Percentiles rank a stretch among this genome's conserved stretches.
Evolutionary conservation across 441 rosid species (phyloP).

Genomic region (Erodium trifolium): DNA sequence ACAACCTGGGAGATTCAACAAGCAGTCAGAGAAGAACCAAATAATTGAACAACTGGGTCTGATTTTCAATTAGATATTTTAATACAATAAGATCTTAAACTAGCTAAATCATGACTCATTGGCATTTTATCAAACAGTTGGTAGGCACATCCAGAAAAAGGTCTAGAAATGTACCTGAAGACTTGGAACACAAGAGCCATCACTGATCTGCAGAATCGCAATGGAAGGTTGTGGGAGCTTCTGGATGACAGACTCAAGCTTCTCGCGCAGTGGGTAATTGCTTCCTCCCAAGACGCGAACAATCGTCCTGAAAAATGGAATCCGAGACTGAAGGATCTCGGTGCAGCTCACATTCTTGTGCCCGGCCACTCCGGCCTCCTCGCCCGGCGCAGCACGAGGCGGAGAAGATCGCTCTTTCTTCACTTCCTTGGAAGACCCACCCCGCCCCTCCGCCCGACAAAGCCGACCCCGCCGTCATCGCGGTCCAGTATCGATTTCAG

Average conservation of each 20-base stretch:
- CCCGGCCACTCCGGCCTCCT: neutral
- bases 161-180: slow-evolving; percentile 43
- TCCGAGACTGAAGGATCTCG: slow-evolving; percentile 59
- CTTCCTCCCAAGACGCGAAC: slow-evolving; percentile 46
- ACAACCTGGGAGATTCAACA: slow-evolving; percentile 39
- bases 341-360: slow-evolving; percentile 38
- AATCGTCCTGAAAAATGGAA: slow-evolving; percentile 55
- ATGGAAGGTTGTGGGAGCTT: slow-evolving; percentile 29
- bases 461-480: slow-evolving; percentile 37
- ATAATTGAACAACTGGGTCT: too few species aligned
- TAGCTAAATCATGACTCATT: too few species aligned
- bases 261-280: slow-evolving; percentile 29
- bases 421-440: slow-evolving; percentile 55
- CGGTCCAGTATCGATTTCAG: slow-evolving; percentile 44
- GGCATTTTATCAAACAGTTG: slow-evolving; percentile 6
- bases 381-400: slow-evolving; percentile 13
- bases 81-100: too few species aligned
- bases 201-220: slow-evolving; percentile 42
- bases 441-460: slow-evolving; percentile 43
- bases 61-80: too few species aligned
- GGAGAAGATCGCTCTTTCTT: slow-evolving; percentile 30
- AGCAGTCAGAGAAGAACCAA: neutral
- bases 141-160: neutral
- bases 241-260: slow-evolving; percentile 28
- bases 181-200: slow-evolving; percentile 59